These are phyloP conservation scores for Crataegus laevigata DNA, from an alignment of 306 rosid genomes.

Conservation along the genomic window DNA sequence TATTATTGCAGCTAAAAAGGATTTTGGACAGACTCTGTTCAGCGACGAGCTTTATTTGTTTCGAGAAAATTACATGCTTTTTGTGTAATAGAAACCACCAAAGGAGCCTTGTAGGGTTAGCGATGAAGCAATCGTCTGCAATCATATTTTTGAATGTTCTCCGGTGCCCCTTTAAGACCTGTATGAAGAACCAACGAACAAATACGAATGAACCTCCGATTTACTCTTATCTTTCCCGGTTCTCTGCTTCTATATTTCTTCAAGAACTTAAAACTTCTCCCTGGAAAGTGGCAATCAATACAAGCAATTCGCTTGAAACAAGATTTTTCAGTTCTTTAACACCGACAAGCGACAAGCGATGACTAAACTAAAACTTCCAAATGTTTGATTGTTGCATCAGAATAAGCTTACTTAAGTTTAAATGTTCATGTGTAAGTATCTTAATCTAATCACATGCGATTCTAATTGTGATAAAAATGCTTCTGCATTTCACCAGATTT, in stretches of 20 bases:
- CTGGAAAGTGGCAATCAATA: not conserved
- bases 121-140: not conserved
- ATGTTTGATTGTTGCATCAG: not conserved
- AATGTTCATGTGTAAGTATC: fast-evolving
- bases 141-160: not conserved
- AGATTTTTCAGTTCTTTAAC: not conserved
- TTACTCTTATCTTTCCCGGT: not conserved
- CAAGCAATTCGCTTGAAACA: not conserved
- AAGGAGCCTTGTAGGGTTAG: not conserved
- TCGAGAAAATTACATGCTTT: too few species aligned
- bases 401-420: too few species aligned
- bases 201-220: not conserved
- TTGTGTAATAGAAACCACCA: not conserved
- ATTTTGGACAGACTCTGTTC: too few species aligned
- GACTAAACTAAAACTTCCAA: not conserved
- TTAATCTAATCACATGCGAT: too few species aligned
- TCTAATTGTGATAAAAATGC: not conserved
- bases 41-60: not conserved
- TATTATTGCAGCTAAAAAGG: not conserved
- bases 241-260: not conserved
- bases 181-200: not conserved
- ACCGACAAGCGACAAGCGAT: not conserved
- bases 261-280: not conserved
- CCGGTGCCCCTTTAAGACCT: not conserved
- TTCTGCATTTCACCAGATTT: not conserved